phyloP scores from a whole-genome alignment of 345 rosid species.

The Gossypium bickii region DNA sequence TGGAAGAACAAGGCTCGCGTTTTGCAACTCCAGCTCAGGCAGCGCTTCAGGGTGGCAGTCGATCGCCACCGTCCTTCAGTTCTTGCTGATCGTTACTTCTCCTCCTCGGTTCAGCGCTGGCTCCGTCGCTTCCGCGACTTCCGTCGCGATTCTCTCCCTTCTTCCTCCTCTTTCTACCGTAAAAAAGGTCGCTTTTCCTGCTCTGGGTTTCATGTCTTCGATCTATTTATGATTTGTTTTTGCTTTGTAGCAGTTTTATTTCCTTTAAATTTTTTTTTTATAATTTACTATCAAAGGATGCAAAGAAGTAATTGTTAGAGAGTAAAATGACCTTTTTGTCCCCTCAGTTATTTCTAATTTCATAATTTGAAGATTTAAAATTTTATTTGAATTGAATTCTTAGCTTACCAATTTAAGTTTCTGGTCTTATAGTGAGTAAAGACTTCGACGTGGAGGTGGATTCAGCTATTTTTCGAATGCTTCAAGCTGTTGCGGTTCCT shows the following conservation, averaged over 20 bases:
- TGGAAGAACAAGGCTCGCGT: slow-evolving; percentile 70
- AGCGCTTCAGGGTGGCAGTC: slow-evolving; percentile 75
- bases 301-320: not conserved
- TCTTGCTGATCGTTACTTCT: slow-evolving; percentile 52
- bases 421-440: slow-evolving; percentile 48
- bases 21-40: slow-evolving; percentile 65
- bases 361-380: not conserved
- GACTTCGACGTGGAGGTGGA: slow-evolving; percentile 69
- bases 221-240: not conserved
- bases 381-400: not conserved
- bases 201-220: not conserved
- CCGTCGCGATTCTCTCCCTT: slow-evolving; percentile 74
- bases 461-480: slow-evolving; percentile 57
- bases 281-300: not conserved
- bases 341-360: not conserved
- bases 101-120: slow-evolving; percentile 61
- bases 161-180: slow-evolving; percentile 67
- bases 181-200: slow-evolving; percentile 47
- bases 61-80: slow-evolving; percentile 43
- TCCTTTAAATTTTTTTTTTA: not conserved
- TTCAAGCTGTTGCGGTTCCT: slow-evolving; percentile 87
- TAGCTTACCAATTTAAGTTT: slow-evolving; percentile 2
- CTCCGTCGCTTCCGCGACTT: slow-evolving; percentile 58
- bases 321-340: not conserved
- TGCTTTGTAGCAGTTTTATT: not conserved